Conservation (phyloP, 2,329 filamentous ascomycete species). For the Aspergillus sp. region DNA sequence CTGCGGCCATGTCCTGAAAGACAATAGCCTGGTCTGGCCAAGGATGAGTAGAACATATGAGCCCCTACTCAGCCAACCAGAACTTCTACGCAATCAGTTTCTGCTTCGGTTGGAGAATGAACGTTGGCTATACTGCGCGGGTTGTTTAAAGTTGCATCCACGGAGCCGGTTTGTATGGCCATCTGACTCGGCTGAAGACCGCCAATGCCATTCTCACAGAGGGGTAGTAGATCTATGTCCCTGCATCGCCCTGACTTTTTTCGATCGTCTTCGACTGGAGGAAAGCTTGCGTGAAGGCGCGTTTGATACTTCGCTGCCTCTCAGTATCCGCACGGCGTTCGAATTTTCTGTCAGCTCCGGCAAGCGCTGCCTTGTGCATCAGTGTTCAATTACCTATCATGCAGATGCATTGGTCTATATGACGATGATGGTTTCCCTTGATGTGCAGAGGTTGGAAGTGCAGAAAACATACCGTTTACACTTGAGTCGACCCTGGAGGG, state of each 20-base stretch:
- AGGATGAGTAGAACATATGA: background rate
- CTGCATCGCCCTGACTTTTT: background rate
- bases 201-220: background rate
- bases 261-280: background rate
- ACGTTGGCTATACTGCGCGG: background rate
- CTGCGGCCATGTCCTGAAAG: background rate
- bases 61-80: background rate
- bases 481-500: background rate
- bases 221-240: background rate
- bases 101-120: background rate
- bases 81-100: background rate
- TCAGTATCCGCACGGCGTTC: background rate
- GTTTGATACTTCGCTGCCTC: background rate
- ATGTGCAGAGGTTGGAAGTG: background rate
- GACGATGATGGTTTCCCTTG: background rate
- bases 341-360: background rate
- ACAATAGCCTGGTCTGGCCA: background rate
- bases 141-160: slow-evolving; percentile 2
- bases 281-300: background rate
- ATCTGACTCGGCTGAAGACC: background rate
- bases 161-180: background rate
- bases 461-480: background rate
- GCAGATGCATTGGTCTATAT: background rate
- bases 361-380: background rate
- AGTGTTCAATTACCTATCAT: slow-evolving; percentile 1